Evolutionary conservation across 768 basidiomycete species (phyloP), one percentile per base, ranked within the genome.

Genomic region (Lactifluus volemus): DNA sequence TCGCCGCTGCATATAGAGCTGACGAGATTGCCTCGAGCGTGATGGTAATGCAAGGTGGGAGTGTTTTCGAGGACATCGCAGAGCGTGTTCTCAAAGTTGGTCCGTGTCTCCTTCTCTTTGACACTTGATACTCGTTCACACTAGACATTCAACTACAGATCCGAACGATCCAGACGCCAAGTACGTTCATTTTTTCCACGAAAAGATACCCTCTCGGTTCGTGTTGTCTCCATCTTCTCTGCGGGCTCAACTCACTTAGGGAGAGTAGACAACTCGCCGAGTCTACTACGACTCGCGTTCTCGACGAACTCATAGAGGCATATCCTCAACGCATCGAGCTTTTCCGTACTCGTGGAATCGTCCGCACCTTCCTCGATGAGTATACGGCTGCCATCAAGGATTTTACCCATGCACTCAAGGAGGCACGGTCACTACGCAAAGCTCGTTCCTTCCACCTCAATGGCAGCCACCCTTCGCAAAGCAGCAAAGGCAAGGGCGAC

Each of bases 1-100:
- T 94, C 44, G 89, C 92, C 0, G 81, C 85, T 25, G 92, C 92
- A 5, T 95, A 95, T 68, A 84, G 85, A 70, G 79, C 83, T 11
- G 92, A 95, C 69, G 92, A 95, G 71, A 90, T 95, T 67, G 92
- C 92, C 1, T 89, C 89, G 0, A 92, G 89, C 68, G 92, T 95
- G 30, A 90, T 94, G 86, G 84, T 95, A 36, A 95, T 95, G 92
- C 92, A 95, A 70, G 91, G 91, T 41, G 91, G 92, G 5, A 92
- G 86, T 63, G 88, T 93, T 3, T 89, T 95, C 68, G 92, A 95
- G 67, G 92, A 95, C 67, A 79, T 95, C n/a, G 92, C 92, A 0
- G 89, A 92, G 69, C 80, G 86, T 14, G 92, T 95, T 9, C 79
- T 94, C 55, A 89, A 77, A 79, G 70, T 81, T 55, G 84, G 84